A percentile compares a stretch with the other conserved stretches of the same genome.
phyloP scores from a whole-genome alignment of 2,329 filamentous ascomycete species.

The Nothomitra cinnamomea region DNA sequence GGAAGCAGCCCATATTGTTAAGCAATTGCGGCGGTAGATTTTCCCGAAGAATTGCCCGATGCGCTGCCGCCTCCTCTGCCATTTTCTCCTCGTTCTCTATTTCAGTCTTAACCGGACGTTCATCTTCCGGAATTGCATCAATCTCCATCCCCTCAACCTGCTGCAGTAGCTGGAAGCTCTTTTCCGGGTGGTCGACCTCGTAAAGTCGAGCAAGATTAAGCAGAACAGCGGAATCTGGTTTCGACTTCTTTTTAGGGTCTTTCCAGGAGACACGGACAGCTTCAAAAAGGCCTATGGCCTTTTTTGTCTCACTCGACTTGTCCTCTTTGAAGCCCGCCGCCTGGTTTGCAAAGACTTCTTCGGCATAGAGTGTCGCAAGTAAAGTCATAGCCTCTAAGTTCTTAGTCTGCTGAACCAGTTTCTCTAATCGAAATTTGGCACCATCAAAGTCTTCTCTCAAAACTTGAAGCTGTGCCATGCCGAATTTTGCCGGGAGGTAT shows the following conservation, averaged over 20 bases:
- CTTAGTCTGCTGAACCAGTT: constrained; percentile 76
- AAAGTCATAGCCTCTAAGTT: constrained; percentile 80
- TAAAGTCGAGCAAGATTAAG: constrained; percentile 86
- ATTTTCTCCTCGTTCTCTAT: constrained; percentile 24
- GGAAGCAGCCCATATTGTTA: constrained; percentile 95
- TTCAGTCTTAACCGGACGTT: constrained; percentile 31
- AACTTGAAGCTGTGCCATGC: constrained; percentile 75
- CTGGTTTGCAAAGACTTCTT: constrained; percentile 77
- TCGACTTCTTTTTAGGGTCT: constrained; percentile 69
- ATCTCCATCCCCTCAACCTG: constrained; percentile 86
- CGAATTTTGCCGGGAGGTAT: constrained; percentile 88
- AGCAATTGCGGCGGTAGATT: constrained; percentile 75
- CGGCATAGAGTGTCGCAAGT: constrained; percentile 79
- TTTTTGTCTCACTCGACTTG: constrained; percentile 68
- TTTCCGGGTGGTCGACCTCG: constrained; percentile 70
- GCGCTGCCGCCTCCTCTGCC: constrained; percentile 40
- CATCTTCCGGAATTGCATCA: constrained; percentile 55
- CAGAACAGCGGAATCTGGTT: constrained; percentile 71
- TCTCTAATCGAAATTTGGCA: constrained; percentile 84
- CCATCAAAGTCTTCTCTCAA: constrained; percentile 72
- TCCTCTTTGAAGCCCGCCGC: constrained; percentile 62
- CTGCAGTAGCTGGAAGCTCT: constrained; percentile 77
- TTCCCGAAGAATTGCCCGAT: constrained; percentile 50
- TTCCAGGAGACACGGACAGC: constrained; percentile 78
- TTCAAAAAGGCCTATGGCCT: constrained; percentile 73